Evolutionary conservation across 176 grass and related monocot species (phyloP).

Genomic region (Cocos nucifera): DNA sequence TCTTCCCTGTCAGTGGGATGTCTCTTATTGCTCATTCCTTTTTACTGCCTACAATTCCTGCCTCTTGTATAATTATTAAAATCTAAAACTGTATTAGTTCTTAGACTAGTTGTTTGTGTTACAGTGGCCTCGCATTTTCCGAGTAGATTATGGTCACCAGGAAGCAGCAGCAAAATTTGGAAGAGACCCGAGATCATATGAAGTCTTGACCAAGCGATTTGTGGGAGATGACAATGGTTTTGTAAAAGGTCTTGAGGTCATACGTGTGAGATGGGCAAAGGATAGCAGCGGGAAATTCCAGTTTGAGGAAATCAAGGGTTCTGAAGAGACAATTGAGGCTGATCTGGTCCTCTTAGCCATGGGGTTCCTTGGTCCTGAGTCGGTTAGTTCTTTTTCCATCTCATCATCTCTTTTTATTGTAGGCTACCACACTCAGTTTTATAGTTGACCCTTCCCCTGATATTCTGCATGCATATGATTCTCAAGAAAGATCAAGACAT

Average conservation of each 20-base stretch:
- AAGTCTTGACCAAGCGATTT: slow-evolving; percentile 78
- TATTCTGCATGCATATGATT: too few species aligned
- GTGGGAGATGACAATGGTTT: slow-evolving; percentile 72
- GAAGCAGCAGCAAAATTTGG: slow-evolving; percentile 84
- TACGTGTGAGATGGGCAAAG: slow-evolving; percentile 63
- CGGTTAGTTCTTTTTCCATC: slow-evolving; percentile 30
- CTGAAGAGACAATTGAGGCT: slow-evolving; percentile 79
- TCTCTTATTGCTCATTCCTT: too few species aligned
- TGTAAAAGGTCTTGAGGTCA: slow-evolving; percentile 72
- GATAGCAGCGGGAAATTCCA: slow-evolving; percentile 55
- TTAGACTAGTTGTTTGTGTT: slow-evolving; percentile 16
- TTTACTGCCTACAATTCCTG: too few species aligned
- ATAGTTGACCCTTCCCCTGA: too few species aligned
- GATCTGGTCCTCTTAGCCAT: slow-evolving; percentile 95
- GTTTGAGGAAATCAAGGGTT: slow-evolving; percentile 67
- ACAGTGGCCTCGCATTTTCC: slow-evolving; percentile 89
- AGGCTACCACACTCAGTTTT: too few species aligned
- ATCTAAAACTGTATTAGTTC: too few species aligned
- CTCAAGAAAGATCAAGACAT: too few species aligned
- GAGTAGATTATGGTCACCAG: slow-evolving; percentile 90
- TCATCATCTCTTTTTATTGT: too few species aligned
- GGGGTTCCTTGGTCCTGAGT: slow-evolving; percentile 92
- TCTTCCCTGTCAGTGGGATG: too few species aligned
- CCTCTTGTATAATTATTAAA: too few species aligned
- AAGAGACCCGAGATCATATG: slow-evolving; percentile 83